Evolutionary conservation across 192 early-diverging fungal species (phyloP).

Genomic region (Coemansia biformis): DNA sequence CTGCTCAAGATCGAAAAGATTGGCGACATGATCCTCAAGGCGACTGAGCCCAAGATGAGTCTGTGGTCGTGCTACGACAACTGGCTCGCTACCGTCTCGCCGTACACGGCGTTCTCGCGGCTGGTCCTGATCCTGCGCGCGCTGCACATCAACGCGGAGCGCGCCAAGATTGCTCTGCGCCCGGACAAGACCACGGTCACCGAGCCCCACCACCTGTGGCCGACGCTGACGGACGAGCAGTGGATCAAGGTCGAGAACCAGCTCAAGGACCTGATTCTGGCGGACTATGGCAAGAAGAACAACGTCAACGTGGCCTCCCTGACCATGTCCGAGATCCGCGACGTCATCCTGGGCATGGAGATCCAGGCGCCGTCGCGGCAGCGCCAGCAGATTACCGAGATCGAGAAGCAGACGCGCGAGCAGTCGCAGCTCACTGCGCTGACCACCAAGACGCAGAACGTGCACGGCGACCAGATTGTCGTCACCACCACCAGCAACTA

Average conservation of each 20-base stretch:
- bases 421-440: conserved; percentile 91
- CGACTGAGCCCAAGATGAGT: conserved; percentile 96
- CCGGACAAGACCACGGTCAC: conserved; percentile 92
- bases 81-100: conserved; percentile 91
- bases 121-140: conserved; percentile 93
- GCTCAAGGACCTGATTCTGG: conserved; percentile 95
- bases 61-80: conserved; percentile 91
- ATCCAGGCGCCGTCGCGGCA: conserved; percentile 94
- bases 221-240: conserved; percentile 90
- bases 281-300: conserved; percentile 99
- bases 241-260: conserved; percentile 94
- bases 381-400: conserved; percentile 96
- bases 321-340: conserved; percentile 94
- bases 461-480: conserved; percentile 97
- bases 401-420: conserved; percentile 92
- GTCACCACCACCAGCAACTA: conserved; percentile 97
- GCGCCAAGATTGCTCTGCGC: conserved; percentile 92
- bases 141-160: conserved; percentile 96
- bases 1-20: conserved; percentile 98
- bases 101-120: conserved; percentile 98
- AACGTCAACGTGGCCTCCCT: conserved; percentile 96
- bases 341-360: conserved; percentile 99
- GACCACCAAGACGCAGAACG: conserved; percentile 93
- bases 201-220: conserved; percentile 97
- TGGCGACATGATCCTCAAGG: conserved; percentile 96